phyloP scores from a whole-genome alignment of 2,329 filamentous ascomycete species.

The Trichoderma sp. region DNA sequence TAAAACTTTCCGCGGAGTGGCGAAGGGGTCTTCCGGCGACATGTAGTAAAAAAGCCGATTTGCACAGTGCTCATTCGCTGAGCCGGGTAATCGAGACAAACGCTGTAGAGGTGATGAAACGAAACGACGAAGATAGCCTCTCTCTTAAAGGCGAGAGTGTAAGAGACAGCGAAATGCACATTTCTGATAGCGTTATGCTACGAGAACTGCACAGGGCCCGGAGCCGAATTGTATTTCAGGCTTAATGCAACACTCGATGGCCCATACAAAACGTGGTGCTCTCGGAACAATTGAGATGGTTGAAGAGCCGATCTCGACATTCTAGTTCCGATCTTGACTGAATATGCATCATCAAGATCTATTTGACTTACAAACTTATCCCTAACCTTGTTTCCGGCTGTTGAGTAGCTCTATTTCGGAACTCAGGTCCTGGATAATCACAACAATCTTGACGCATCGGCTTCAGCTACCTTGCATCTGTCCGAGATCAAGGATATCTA shows the following conservation, averaged over 20 bases:
- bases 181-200: background rate
- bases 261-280: background rate
- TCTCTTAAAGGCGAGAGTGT: no score
- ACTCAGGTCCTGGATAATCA: background rate
- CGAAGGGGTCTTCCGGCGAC: background rate
- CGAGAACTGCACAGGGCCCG: background rate
- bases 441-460: background rate
- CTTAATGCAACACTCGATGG: background rate
- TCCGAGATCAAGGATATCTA: background rate
- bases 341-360: background rate
- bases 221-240: background rate
- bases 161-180: background rate
- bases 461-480: background rate
- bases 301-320: background rate
- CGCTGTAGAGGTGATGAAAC: background rate
- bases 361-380: background rate
- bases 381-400: background rate
- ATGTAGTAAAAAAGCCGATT: background rate
- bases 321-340: background rate
- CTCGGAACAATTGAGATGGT: background rate
- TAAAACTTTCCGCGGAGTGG: background rate
- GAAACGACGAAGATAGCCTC: background rate
- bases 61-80: background rate
- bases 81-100: background rate
- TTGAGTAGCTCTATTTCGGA: background rate